A percentile compares a stretch with the other conserved stretches of the same genome.
phyloP scores from a whole-genome alignment of 805 yeast species.

The Candida corydali region DNA sequence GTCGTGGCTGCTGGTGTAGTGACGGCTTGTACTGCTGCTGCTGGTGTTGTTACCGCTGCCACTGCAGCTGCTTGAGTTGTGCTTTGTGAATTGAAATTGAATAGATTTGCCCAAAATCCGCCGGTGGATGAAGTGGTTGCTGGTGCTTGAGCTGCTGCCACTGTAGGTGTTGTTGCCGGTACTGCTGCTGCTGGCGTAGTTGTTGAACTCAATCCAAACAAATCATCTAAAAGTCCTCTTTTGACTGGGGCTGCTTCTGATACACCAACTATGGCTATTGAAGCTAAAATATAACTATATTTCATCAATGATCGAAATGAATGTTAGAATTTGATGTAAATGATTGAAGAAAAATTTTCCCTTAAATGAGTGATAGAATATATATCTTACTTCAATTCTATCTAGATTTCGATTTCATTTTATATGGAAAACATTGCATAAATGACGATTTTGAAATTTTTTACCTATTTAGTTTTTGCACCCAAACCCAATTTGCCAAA shows the following conservation, averaged over 20 bases:
- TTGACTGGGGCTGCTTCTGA: constrained; percentile 9
- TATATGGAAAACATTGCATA: neutral
- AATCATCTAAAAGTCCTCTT: constrained; percentile 7
- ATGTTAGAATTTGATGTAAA: neutral
- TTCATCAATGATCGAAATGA: constrained; percentile 2
- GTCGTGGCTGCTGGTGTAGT: constrained; percentile 6
- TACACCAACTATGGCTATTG: constrained; percentile 2
- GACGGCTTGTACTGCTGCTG: constrained; percentile 7
- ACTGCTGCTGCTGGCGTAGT: constrained; percentile 4
- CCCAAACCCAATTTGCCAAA: constrained; percentile 3
- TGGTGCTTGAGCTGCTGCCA: constrained; percentile 16
- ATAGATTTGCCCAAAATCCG: constrained; percentile 5
- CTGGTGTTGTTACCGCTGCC: constrained; percentile 4
- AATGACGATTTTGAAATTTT: neutral
- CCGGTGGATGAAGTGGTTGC: constrained; percentile 9
- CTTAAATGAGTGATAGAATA: neutral
- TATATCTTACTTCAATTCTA: neutral
- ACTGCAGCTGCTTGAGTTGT: constrained; percentile 4
- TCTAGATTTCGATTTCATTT: neutral
- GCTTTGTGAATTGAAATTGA: constrained; percentile 5
- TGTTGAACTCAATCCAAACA: constrained; percentile 4
- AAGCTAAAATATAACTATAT: constrained; percentile 3
- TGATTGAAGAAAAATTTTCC: neutral
- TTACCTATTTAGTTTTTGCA: constrained; percentile 8
- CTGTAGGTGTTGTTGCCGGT: constrained; percentile 16